Evolutionary conservation across 208 protist species (phyloP), one percentile per base, ranked within the genome.

Genomic region (Chromosphaera perkinsii): DNA sequence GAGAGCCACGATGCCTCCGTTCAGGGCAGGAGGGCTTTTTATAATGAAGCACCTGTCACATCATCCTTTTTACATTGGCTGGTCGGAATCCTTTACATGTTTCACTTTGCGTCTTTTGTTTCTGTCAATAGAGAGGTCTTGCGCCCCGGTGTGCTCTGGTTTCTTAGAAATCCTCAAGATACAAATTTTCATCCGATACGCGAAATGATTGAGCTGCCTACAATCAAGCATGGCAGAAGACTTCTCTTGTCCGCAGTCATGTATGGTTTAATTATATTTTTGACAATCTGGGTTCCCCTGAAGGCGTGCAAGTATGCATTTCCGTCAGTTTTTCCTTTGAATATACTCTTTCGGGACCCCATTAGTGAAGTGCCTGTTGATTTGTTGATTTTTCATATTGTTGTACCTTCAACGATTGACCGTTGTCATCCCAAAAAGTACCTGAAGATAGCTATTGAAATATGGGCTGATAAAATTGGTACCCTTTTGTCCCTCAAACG

Each of bases 101-200:
- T 61, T 42, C 45, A 74, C 49, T 74, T 74, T 74, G 69, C 57
- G 10, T n/a, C 27, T 3, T 74, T 74, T 49, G 48, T 74, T 20
- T 12, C 26, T 2, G 9, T 39, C 35, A 52, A 9, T 52, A 45
- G 40, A 45, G 59, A 62, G 4, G 55, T 54, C 9, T 37, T 65
- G 5, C 58, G 69, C 17, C 58, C 69, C 5, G 69, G 69, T 59
- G 29, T 74, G 2, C 58, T 74, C 1, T 74, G 57, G 57, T 74
- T 74, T 33, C 36, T 74, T 10, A 42, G 69, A 9, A 56, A 74
- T 52, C 69, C 69, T 3, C 66, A 61, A 48, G 58, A 74, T 51
- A 57, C 69, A 22, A 51, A 35, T 32, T 74, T 74, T 42, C 42
- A 67, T 22, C 69, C 69, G 10, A 51, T 74, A 20, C 3, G 32